These are phyloP conservation scores for Penicillium aurantiogriseum DNA, from an alignment of 2,329 filamentous ascomycete species.

Conservation along the genomic window DNA sequence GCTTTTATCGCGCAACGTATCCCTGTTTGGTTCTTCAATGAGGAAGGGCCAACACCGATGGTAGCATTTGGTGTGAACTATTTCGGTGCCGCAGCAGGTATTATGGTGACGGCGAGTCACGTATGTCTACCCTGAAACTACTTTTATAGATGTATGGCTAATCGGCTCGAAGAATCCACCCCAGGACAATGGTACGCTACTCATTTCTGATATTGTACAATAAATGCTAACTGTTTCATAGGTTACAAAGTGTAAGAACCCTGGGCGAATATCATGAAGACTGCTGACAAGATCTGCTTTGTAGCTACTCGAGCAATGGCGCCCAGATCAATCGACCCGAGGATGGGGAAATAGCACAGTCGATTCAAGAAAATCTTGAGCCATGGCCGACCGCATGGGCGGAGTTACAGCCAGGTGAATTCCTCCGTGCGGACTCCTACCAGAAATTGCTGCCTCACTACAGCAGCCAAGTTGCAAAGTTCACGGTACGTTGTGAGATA, in stretches of 20 bases:
- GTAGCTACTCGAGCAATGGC: conserved; percentile 60
- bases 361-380: conserved; percentile 56
- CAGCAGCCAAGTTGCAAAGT: conserved; percentile 30
- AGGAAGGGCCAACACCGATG: conserved; percentile 58
- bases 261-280: background rate
- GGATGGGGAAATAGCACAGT: conserved; percentile 57
- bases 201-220: background rate
- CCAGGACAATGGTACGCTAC: conserved; percentile 54
- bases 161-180: conserved; percentile 53
- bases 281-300: conserved; percentile 21
- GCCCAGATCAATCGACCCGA: conserved; percentile 65
- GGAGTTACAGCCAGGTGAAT: conserved; percentile 47
- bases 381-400: conserved; percentile 48
- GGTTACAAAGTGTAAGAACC: conserved; percentile 59
- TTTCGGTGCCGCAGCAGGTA: conserved; percentile 56
- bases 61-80: conserved; percentile 60
- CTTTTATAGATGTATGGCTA: conserved; percentile 5
- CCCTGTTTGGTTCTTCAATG: conserved; percentile 59
- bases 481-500: conserved; percentile 27
- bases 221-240: conserved; percentile 21
- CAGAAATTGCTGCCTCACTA: conserved; percentile 31
- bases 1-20: conserved; percentile 59
- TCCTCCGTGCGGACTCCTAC: conserved; percentile 30
- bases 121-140: conserved; percentile 28
- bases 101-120: conserved; percentile 67